Evolutionary conservation across 768 basidiomycete genomes (phyloP), one percentile per base, ranked within the genome.

Genomic region (Naganishia randhawae): DNA sequence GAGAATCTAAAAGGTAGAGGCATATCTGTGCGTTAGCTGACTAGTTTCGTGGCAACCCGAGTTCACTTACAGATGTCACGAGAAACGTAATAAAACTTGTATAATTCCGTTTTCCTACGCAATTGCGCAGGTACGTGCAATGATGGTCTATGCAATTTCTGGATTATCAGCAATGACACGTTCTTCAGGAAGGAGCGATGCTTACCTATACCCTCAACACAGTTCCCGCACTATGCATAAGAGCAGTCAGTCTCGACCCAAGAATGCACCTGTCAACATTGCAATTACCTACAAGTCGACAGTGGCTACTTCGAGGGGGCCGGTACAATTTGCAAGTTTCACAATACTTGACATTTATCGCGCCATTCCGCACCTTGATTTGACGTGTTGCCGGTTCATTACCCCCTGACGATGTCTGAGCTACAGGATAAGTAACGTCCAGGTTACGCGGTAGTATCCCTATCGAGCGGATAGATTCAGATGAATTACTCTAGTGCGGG

Each of bases 51-150:
- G 37, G 39, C 16, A 1, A 52, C 7, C 19, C 0, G 16, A 17
- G 25, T 11, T 35, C 22, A 85, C 90, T 76, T 76, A 92, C 89
- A 13, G 87, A 85, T 39, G 86, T 85, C 45, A 88, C 78, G n/a
- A 99, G 83, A 72, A 94, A 86, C 0, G 85, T 86, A 70, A 95
- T 87, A 81, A 99, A 99, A n/a, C 87, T 84, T 19, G 91, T 89
- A 78, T 99, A 98, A 78, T 97, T 98, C 51, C 93, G 87, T 45
- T 91, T 86, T 8, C 96, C 96, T 45, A 99, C 85, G 77, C 96
- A 98, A 77, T 92, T 96, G 78, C 97, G 96, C 22, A 99, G 72
- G 71, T 82, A 83, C 0, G 82, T 76, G 68, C 82, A 83, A 70
- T 81, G 78, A 61, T 81, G 80, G 50, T 81, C 80, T 61, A 13